phyloP scores from a whole-genome alignment of 2,329 filamentous ascomycete genomes.

The Blastomyces silverae region DNA sequence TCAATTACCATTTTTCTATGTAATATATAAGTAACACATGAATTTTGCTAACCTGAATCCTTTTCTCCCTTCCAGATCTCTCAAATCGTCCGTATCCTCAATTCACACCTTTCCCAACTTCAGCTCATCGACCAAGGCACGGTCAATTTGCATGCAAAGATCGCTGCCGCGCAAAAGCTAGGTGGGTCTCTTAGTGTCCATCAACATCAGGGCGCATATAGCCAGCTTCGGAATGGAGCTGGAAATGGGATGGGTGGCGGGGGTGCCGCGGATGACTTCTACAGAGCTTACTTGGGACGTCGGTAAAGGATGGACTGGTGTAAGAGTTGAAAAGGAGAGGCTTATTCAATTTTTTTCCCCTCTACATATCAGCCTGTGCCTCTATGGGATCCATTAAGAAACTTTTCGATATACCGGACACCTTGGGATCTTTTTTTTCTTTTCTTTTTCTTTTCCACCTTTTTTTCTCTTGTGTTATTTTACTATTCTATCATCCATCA shows the following conservation, averaged over 20 bases:
- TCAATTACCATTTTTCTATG: slow-evolving; percentile 7
- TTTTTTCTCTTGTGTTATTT: not conserved
- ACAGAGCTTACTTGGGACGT: slow-evolving; percentile 75
- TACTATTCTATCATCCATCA: not conserved
- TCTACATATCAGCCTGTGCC: not conserved
- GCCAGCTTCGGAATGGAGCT: slow-evolving; percentile 19
- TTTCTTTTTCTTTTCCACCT: not conserved
- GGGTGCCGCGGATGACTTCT: slow-evolving; percentile 77
- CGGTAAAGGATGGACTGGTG: slow-evolving; percentile 41
- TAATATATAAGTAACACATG: not conserved
- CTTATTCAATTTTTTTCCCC: not conserved
- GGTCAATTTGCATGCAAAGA: slow-evolving; percentile 71
- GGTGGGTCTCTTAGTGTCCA: slow-evolving; percentile 49
- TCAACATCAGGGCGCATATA: slow-evolving; percentile 43
- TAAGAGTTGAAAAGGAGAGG: not conserved
- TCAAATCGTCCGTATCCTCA: slow-evolving; percentile 91
- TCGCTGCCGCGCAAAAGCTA: slow-evolving; percentile 72
- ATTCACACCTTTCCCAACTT: slow-evolving; percentile 82
- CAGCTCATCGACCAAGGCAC: slow-evolving; percentile 90
- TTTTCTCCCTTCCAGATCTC: slow-evolving; percentile 56
- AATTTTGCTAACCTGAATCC: slow-evolving; percentile 18
- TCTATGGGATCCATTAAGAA: not conserved
- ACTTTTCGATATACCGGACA: not conserved
- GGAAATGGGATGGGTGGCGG: slow-evolving; percentile 39
- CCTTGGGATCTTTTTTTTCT: not conserved